Evolutionary conservation across 202 grass and related monocot genomes (phyloP).

Genomic region (Digitaria exilis): DNA sequence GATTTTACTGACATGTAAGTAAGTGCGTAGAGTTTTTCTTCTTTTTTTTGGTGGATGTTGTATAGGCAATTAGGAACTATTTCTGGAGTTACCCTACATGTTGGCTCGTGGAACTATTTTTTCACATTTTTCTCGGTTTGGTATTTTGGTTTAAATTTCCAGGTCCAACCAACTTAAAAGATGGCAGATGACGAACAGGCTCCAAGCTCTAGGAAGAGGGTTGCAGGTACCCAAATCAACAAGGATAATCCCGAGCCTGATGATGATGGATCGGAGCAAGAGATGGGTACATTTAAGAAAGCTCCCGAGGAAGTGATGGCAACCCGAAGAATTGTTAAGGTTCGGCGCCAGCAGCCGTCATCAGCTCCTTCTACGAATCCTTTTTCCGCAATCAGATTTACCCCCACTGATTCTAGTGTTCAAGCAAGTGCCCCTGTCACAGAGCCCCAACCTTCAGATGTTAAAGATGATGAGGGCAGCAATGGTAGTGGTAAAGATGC

Average conservation of each 20-base stretch:
- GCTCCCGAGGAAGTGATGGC: conserved; percentile 99
- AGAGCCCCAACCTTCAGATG: conserved; percentile 43
- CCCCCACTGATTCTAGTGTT: conserved; percentile 48
- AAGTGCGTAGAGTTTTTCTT: background rate
- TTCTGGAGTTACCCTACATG: background rate
- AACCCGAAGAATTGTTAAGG: conserved; percentile 78
- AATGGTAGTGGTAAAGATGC: conserved; percentile 48
- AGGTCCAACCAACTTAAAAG: conserved; percentile 37
- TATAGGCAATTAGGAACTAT: background rate
- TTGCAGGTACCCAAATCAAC: conserved; percentile 79
- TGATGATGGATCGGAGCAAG: conserved; percentile 60
- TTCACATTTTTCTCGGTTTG: conserved; percentile 9
- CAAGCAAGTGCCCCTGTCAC: conserved; percentile 46
- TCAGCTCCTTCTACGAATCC: conserved; percentile 70
- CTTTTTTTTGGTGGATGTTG: background rate
- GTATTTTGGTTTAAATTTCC: conserved; percentile 1
- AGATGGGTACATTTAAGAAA: conserved; percentile 84
- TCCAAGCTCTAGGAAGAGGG: conserved; percentile 83
- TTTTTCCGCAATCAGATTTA: conserved; percentile 78
- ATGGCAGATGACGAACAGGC: conserved; percentile 76
- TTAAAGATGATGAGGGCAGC: conserved; percentile 48
- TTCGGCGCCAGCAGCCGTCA: conserved; percentile 60
- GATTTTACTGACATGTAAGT: conserved; percentile 12
- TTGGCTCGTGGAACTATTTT: background rate
- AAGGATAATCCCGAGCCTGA: conserved; percentile 90